These are phyloP conservation scores for Annulohypoxylon truncatum DNA, from an alignment of 2,329 filamentous ascomycete genomes.

Conservation along the genomic window DNA sequence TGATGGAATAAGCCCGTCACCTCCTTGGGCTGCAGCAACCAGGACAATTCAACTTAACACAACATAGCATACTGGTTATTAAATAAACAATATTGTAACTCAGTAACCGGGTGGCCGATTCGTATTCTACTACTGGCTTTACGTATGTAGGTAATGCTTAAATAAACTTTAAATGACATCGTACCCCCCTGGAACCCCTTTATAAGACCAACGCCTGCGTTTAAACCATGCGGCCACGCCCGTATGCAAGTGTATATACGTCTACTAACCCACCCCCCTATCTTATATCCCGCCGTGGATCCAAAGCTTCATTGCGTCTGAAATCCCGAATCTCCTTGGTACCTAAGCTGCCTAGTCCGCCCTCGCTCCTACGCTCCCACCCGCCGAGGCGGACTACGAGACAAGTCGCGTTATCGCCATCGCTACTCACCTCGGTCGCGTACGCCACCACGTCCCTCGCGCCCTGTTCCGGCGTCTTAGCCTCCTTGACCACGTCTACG, in stretches of 20 bases:
- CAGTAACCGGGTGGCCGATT: not conserved
- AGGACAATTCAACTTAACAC: not conserved
- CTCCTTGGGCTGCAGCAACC: too few species aligned
- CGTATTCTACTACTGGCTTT: not conserved
- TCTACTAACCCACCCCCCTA: conserved; percentile 3
- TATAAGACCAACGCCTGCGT: not conserved
- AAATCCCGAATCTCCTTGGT: conserved; percentile 93
- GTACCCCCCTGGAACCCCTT: not conserved
- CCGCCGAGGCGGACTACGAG: conserved; percentile 74
- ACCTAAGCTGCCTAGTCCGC: conserved; percentile 86
- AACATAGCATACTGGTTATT: not conserved
- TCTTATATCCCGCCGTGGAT: conserved; percentile 76
- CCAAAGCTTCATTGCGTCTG: conserved; percentile 80
- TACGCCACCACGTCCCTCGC: conserved; percentile 83
- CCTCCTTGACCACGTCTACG: conserved; percentile 95
- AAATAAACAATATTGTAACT: not conserved
- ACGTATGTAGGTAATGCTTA: not conserved
- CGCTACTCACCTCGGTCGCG: conserved; percentile 82
- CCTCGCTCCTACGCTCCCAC: conserved; percentile 80
- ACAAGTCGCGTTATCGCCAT: conserved; percentile 76
- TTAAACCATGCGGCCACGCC: not conserved
- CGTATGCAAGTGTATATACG: not conserved
- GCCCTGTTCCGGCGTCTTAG: conserved; percentile 88
- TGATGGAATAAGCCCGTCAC: too few species aligned
- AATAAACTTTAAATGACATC: not conserved